Evolutionary conservation across 2,329 filamentous ascomycete genomes (phyloP).

Genomic region (Apiospora aurea): DNA sequence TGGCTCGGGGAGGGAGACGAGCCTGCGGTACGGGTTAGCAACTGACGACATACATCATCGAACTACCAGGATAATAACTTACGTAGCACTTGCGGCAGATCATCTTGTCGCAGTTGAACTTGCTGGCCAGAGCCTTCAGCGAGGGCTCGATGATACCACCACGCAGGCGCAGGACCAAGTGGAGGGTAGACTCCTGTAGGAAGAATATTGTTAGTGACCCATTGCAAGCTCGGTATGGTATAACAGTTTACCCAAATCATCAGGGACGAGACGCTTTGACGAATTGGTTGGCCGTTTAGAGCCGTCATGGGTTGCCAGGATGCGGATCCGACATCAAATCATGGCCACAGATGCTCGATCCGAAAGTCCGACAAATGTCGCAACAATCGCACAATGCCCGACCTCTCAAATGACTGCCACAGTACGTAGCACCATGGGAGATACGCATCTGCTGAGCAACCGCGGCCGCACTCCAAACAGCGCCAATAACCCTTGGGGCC

Average conservation of each 20-base stretch:
- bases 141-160: slow-evolving; percentile 99
- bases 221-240: not conserved
- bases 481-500: not conserved
- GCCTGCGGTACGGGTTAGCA: slow-evolving; percentile 52
- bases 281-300: not conserved
- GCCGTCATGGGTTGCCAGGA: not conserved
- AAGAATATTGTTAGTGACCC: slow-evolving; percentile 25
- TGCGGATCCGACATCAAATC: not conserved
- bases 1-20: slow-evolving; percentile 95
- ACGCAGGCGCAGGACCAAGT: slow-evolving; percentile 97
- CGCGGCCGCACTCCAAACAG: not conserved
- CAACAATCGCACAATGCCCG: not conserved
- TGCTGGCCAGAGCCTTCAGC: slow-evolving; percentile 96
- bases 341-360: not conserved
- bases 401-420: not conserved
- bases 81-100: slow-evolving; percentile 99
- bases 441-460: not conserved
- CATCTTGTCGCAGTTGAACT: slow-evolving; percentile 99
- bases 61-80: slow-evolving; percentile 51
- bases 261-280: not conserved
- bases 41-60: not conserved
- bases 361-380: not conserved
- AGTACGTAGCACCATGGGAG: not conserved
- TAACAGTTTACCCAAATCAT: not conserved
- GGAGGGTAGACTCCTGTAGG: slow-evolving; percentile 90